Conservation (phyloP, 345 rosid species). For the Excoecaria cochinchinensis region DNA sequence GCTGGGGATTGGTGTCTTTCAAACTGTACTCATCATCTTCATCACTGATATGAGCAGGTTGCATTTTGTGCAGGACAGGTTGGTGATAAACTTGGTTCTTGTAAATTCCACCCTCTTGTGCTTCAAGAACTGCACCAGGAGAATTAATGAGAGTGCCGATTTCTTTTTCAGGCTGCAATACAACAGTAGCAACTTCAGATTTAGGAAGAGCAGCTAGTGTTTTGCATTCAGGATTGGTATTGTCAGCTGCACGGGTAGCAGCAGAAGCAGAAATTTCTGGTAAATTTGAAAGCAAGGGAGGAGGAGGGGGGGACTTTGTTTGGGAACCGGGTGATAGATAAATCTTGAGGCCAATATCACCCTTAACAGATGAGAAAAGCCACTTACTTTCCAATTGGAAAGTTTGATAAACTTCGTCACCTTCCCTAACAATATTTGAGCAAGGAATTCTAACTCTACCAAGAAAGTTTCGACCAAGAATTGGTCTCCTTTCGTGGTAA, state of each 20-base stretch:
- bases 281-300: not conserved
- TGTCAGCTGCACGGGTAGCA: constrained; percentile 7
- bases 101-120: constrained; percentile 3
- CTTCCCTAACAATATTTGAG: constrained; percentile 44
- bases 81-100: constrained; percentile 35
- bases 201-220: constrained; percentile 18
- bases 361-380: constrained; percentile 45
- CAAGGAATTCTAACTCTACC: constrained; percentile 45
- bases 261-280: constrained; percentile 8
- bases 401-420: constrained; percentile 52
- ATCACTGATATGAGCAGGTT: constrained; percentile 25
- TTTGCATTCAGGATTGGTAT: not conserved
- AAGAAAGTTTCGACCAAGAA: constrained; percentile 46
- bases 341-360: constrained; percentile 54
- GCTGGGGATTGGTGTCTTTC: constrained; percentile 65
- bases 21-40: constrained; percentile 58
- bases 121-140: constrained; percentile 2
- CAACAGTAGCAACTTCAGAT: constrained; percentile 21
- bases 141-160: constrained; percentile 3
- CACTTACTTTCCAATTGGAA: constrained; percentile 43
- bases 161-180: constrained; percentile 27
- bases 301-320: constrained; percentile 13
- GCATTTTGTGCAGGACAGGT: constrained; percentile 42
- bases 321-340: constrained; percentile 33
- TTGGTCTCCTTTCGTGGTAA: constrained; percentile 45